Conservation (phyloP, 805 yeast species). For the Candida peoriensis region DNA sequence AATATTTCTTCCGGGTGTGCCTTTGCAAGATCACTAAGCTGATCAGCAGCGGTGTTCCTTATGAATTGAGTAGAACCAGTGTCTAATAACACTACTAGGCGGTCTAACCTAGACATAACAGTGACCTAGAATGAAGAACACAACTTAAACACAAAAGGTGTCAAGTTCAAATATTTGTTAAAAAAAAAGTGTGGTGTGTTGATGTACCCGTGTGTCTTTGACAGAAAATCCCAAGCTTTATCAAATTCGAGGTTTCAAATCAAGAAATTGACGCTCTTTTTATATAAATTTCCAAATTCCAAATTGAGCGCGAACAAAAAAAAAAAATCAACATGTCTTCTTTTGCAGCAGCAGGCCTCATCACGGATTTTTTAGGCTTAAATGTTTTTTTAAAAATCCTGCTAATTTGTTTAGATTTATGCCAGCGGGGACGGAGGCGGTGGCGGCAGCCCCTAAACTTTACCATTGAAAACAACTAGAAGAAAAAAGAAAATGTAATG, state of each 20-base stretch:
- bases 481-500: too few species aligned
- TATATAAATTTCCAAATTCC: slow-evolving; percentile 7
- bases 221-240: not conserved
- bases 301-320: slow-evolving; percentile 1
- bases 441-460: too few species aligned
- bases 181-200: not conserved
- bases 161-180: too few species aligned
- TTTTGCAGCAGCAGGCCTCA: too few species aligned
- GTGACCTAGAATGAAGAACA: not conserved
- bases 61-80: slow-evolving; percentile 94
- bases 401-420: too few species aligned
- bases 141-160: too few species aligned
- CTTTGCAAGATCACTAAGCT: slow-evolving; percentile 87
- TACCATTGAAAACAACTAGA: too few species aligned
- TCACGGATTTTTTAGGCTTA: too few species aligned
- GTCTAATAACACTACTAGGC: slow-evolving; percentile 55
- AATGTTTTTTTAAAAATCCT: too few species aligned
- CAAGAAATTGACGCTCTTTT: slow-evolving; percentile 11
- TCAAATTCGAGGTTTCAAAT: not conserved
- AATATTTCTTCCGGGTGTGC: slow-evolving; percentile 92
- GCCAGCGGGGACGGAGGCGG: too few species aligned
- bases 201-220: not conserved
- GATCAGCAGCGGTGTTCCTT: slow-evolving; percentile 95
- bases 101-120: slow-evolving; percentile 36
- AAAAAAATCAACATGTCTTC: too few species aligned